A percentile compares a stretch with the other conserved stretches of the same genome.
Evolutionary conservation across 2,329 filamentous ascomycete genomes (phyloP).

Genomic region (Chaetomiaceae sp.): DNA sequence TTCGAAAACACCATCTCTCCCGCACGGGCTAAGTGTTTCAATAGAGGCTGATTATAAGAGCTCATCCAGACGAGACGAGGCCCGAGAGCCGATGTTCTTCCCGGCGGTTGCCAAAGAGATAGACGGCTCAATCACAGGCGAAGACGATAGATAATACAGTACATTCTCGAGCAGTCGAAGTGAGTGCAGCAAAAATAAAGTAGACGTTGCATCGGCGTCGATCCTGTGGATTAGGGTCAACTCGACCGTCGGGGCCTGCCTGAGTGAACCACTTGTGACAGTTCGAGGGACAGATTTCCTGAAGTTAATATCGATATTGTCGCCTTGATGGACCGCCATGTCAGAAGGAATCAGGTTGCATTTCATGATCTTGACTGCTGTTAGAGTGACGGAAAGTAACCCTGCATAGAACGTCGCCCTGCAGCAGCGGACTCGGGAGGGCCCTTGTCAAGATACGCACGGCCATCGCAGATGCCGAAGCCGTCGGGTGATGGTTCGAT

Average conservation of each 20-base stretch:
- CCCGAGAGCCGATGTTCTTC: neutral
- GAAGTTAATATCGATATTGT: no score
- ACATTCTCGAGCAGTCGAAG: no score
- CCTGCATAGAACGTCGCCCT: conserved; percentile 9
- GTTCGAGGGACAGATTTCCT: no score
- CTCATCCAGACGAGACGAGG: neutral
- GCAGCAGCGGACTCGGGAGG: neutral
- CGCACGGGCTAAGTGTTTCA: conserved; percentile 9
- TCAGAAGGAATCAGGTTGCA: conserved; percentile 11
- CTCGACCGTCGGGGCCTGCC: no score
- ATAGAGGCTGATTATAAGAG: conserved; percentile 13
- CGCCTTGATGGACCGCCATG: neutral
- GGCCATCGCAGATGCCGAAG: neutral
- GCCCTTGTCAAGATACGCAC: neutral
- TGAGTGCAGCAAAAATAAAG: no score
- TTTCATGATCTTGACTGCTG: neutral
- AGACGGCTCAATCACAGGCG: no score
- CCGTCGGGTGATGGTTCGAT: no score
- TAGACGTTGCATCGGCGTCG: neutral
- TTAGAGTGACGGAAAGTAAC: conserved; percentile 7
- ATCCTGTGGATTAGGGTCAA: no score
- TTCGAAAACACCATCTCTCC: neutral
- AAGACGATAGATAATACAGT: no score
- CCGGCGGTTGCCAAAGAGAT: neutral
- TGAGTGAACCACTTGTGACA: no score